Evolutionary conservation across 306 rosid genomes (phyloP), one percentile per base, ranked within the genome.

Genomic region (Trichosanthes truncata): DNA sequence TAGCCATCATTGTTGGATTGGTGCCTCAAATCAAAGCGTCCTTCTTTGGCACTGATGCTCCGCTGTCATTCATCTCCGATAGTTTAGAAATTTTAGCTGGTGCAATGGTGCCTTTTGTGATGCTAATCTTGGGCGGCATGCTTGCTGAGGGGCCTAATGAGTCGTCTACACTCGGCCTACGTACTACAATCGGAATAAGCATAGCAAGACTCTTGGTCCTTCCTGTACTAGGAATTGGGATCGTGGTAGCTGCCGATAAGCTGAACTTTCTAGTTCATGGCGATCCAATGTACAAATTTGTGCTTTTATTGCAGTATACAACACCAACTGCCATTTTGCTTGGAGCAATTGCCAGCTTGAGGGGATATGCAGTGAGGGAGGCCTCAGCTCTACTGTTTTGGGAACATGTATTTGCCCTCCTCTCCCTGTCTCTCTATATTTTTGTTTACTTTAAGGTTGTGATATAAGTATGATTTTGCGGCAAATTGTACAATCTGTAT

Each of bases 81-180:
- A 91, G 97, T 72, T 81, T 93, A 55, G 90, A 83, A 52, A 90
- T 93, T 81, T 59, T 93, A 72, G 91, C 83, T 0, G 93, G 85
- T 48, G 98, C 93, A 23, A 89, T 86, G 92, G 97, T 93, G 40
- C 98, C 98, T 81, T 86, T 93, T 17, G 94, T 89, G 52, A 89
- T 93, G 97, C 96, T 92, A 49, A 82, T 93, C 74, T 87, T 93
- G 41, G 98, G 98, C 14, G 98, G 98, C 23, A 89, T 92, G 96
- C 94, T 93, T 23, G 93, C 97, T 4, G 96, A 93, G 84, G 98
- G 96, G 45, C 97, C 97, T 6, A 89, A 80, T n/a, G 91, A 88
- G n/a, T 90, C 97, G 6, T 82, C 78, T 5, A 45, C 36, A 75
- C 93, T 93, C 6, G 98, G 98, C 53, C 82, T 81, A 56, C 83